phyloP scores from a whole-genome alignment of 2,329 filamentous ascomycete genomes.

The Ascochyta fabae region DNA sequence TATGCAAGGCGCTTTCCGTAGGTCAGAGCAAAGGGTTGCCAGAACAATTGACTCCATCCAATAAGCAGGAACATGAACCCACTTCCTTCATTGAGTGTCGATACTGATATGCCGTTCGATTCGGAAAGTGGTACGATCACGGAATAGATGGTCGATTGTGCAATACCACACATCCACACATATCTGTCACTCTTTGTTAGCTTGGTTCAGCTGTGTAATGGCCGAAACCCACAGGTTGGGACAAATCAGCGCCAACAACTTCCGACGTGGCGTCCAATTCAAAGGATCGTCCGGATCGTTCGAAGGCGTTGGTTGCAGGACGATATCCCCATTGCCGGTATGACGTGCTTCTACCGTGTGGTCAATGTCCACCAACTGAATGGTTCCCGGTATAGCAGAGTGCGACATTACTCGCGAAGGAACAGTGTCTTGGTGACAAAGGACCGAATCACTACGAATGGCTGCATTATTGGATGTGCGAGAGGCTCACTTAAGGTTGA shows the following conservation, averaged over 20 bases:
- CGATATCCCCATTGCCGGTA: slow-evolving; percentile 48
- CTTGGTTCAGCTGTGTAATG: neutral
- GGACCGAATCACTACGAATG: neutral
- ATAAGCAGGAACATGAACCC: slow-evolving; percentile 61
- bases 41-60: slow-evolving; percentile 60
- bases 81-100: slow-evolving; percentile 57
- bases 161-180: slow-evolving; percentile 57
- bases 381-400: slow-evolving; percentile 47
- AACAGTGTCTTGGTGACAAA: neutral
- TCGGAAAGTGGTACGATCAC: slow-evolving; percentile 57
- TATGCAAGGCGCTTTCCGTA: slow-evolving; percentile 61
- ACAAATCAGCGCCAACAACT: slow-evolving; percentile 34
- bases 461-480: neutral
- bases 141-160: slow-evolving; percentile 58
- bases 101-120: slow-evolving; percentile 55
- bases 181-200: slow-evolving; percentile 54
- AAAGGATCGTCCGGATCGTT: slow-evolving; percentile 45
- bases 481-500: slow-evolving; percentile 4
- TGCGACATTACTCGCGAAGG: slow-evolving; percentile 1
- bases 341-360: slow-evolving; percentile 48
- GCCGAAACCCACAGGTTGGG: slow-evolving; percentile 23
- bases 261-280: slow-evolving; percentile 42
- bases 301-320: slow-evolving; percentile 50
- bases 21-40: slow-evolving; percentile 60
- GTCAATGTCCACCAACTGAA: slow-evolving; percentile 52